Conservation (phyloP, 768 basidiomycete species). For the Mycena leptocephala region DNA sequence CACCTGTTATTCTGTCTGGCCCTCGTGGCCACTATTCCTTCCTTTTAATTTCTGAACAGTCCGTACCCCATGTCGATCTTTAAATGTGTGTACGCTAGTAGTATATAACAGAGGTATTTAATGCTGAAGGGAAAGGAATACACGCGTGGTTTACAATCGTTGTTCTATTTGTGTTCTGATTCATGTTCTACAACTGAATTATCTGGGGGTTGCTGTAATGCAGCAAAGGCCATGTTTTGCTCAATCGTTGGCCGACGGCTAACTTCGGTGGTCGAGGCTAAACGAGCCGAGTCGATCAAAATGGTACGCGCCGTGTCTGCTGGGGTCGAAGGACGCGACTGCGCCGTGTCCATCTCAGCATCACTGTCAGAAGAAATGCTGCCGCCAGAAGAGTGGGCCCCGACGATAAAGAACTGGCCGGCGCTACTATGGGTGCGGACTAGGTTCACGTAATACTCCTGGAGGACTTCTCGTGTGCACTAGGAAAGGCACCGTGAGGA, state of each 20-base stretch:
- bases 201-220: constrained; percentile 68
- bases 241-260: constrained; percentile 80
- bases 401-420: constrained; percentile 69
- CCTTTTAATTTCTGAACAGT: constrained; percentile 34
- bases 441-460: constrained; percentile 96
- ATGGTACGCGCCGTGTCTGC: constrained; percentile 47
- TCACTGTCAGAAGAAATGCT: constrained; percentile 69
- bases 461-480: constrained; percentile 93
- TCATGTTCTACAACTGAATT: constrained; percentile 27
- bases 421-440: constrained; percentile 88
- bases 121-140: constrained; percentile 9
- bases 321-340: constrained; percentile 71
- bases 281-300: constrained; percentile 57
- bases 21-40: constrained; percentile 41
- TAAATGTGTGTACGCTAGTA: constrained; percentile 35
- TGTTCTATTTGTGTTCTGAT: constrained; percentile 10
- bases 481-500: constrained; percentile 54
- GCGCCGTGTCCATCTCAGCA: constrained; percentile 68
- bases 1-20: constrained; percentile 36
- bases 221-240: constrained; percentile 90
- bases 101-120: constrained; percentile 42
- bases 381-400: constrained; percentile 57
- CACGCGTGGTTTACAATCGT: constrained; percentile 18
- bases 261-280: constrained; percentile 59
- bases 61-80: constrained; percentile 38